phyloP scores from a whole-genome alignment of 176 grass and related monocot genomes.

The Aegilops longissima region DNA sequence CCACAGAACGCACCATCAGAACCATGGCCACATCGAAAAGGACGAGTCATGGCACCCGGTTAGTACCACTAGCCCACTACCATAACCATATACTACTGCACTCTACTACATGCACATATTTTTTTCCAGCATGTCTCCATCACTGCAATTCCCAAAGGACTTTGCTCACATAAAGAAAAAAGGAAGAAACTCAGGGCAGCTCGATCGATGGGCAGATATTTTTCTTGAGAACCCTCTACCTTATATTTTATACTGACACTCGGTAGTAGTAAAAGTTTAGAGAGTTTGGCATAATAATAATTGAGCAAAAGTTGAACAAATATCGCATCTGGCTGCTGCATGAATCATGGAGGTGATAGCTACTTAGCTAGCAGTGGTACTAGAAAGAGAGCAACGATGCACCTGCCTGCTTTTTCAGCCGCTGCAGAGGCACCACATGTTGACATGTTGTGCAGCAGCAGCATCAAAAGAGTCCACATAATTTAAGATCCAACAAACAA shows the following conservation, averaged over 20 bases:
- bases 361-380: background rate
- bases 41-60: slow-evolving; percentile 96
- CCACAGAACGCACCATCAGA: slow-evolving; percentile 90
- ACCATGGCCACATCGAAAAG: slow-evolving; percentile 76
- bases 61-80: slow-evolving; percentile 2
- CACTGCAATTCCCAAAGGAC: background rate
- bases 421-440: slow-evolving; percentile 25
- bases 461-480: background rate
- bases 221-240: background rate
- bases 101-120: slow-evolving; percentile 2
- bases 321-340: slow-evolving; percentile 8
- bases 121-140: background rate
- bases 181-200: background rate
- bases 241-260: background rate
- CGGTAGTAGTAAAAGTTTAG: background rate
- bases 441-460: slow-evolving; percentile 18
- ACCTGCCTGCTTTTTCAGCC: background rate
- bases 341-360: background rate
- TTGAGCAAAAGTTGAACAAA: background rate
- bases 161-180: background rate
- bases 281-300: background rate
- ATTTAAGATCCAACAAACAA: slow-evolving; percentile 21
- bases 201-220: background rate
- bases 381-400: background rate
- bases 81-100: background rate